Conservation (phyloP, 1,284 basidiomycete genomes). For the Cutaneotrichosporon daszewskae region DNA sequence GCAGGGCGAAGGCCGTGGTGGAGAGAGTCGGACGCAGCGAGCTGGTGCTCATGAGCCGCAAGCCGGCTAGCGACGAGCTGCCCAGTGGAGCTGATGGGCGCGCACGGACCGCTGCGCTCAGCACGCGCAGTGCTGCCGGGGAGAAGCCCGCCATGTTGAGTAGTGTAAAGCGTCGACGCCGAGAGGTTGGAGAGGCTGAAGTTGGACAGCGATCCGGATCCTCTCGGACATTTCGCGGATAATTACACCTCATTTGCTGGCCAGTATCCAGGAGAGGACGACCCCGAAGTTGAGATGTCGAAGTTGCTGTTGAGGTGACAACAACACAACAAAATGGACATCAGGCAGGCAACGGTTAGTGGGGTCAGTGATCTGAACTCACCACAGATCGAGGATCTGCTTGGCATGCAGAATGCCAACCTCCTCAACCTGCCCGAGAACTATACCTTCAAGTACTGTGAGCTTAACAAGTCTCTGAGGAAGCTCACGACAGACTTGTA, state of each 20-base stretch:
- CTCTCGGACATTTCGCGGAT: background rate
- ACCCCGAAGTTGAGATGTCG: background rate
- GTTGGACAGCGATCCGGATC: background rate
- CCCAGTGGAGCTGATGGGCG: too few relatives aligned
- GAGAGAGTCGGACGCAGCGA: too few relatives aligned
- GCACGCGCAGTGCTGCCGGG: background rate
- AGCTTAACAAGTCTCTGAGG: constrained; percentile 33
- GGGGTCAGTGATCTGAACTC: background rate
- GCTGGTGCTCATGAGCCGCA: too few relatives aligned
- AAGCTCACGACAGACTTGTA: constrained; percentile 63
- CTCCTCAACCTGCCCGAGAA: constrained; percentile 81
- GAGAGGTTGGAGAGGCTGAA: background rate
- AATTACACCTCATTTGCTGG: background rate
- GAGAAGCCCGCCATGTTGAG: too few relatives aligned
- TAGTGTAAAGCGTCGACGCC: too few relatives aligned
- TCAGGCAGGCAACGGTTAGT: constrained; percentile 50
- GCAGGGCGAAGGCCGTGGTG: too few relatives aligned
- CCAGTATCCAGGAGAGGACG: background rate
- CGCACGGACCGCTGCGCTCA: constrained; percentile 1
- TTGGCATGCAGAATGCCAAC: constrained; percentile 89
- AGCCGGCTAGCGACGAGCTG: too few relatives aligned
- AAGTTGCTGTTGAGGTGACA: constrained; percentile 1
- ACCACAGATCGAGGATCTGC: constrained; percentile 56
- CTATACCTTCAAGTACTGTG: constrained; percentile 81
- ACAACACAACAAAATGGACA: constrained; percentile 45